Evolutionary conservation across 73 alveolate genomes (phyloP), one percentile per base, ranked within the genome.

Genomic region (Symbiodinium natans): DNA sequence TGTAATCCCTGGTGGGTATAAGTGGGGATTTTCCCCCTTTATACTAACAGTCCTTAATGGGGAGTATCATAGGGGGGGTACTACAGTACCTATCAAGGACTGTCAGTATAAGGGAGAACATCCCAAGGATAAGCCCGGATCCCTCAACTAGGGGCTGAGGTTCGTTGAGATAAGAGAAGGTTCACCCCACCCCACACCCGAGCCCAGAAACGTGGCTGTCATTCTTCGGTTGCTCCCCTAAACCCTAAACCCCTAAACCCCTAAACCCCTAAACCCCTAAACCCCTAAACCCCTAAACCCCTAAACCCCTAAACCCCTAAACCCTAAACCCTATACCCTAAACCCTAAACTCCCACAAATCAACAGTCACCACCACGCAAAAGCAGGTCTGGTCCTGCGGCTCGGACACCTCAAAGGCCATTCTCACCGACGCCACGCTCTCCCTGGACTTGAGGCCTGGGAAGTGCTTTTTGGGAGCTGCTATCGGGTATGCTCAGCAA

Each of bases 321-420:
- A 29, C 40, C 74, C 74, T 56, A 56, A 56, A 56, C 33, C 74
- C 74, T 21, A 56, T 8, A 21, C 74, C 74, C 74, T 56, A 56
- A 56, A 56, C 25, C 74, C 74, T 21, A 15, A 56, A 56, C 9
- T 13, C 77, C 10, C 25, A 1, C 13, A 59, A 5, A 23, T 63
- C 0, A n/a, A 27, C 36, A 9, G 33, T 56, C 2, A 29, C 1
- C 2, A 6, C 40, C 36, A 1, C 19, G 36, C 86, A 4, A 4
- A 5, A 23, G 31, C 38, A 88, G 95, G 95, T 88, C 3, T 88
- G 95, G 95, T 59, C 86, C 34, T 88, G 95, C 48, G 95, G 95
- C 68, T 88, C 95, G 23, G 95, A 88, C 73, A 88, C 95, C 74
- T 88, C 95, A 42, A 88, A 88, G 27, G 95, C 95, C 74, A 88